Evolutionary conservation across 805 yeast species (phyloP), one percentile per base, ranked within the genome.

Genomic region (Candida mattraensis): DNA sequence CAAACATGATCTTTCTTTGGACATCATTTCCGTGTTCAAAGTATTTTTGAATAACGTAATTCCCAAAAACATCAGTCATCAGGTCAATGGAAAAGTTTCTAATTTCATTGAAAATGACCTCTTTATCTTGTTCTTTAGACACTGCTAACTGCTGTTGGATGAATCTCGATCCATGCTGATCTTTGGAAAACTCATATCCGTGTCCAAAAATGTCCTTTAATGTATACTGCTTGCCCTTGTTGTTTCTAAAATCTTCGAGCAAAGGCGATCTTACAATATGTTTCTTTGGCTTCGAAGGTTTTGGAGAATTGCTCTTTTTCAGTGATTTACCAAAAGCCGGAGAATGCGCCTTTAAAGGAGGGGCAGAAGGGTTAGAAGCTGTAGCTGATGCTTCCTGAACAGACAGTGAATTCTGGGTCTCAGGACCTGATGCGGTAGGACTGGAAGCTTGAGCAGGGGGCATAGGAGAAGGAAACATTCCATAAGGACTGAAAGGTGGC

Each of bases 31-130:
- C 96, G 52, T 67, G 72, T 63, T 93, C 98, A 60, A 93, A 87
- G 54, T 79, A 86, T 61, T 91, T 89, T 62, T 93, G 99, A 38
- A 93, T 86, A 18, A 93, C 97, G 57, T 93, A 93, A 61, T 93
- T 93, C 39, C 99, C 99, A 63, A 93, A 93, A 7, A 93, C 99
- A 66, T 93, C 99, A 12, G 94, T 87, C 83, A 89, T 85, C 44
- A 93, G 67, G 37, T 83, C 88, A 37, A 81, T 69, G 4, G 89
- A 74, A 44, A 78, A 75, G 16, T 78, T 81, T 51, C 88, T 68
- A 23, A 93, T 80, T 61, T 89, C 97, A 45, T 80, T 80, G 65
- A 91, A 89, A 13, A 93, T 76, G 12, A 75, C 78, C 51, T 84
- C 94, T 51, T 82, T 84, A 35, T 72, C 79, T 51, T 87, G 91